Evolutionary conservation across 2,329 filamentous ascomycete species (phyloP).

Genomic region (Curvularia hawaiiensis): DNA sequence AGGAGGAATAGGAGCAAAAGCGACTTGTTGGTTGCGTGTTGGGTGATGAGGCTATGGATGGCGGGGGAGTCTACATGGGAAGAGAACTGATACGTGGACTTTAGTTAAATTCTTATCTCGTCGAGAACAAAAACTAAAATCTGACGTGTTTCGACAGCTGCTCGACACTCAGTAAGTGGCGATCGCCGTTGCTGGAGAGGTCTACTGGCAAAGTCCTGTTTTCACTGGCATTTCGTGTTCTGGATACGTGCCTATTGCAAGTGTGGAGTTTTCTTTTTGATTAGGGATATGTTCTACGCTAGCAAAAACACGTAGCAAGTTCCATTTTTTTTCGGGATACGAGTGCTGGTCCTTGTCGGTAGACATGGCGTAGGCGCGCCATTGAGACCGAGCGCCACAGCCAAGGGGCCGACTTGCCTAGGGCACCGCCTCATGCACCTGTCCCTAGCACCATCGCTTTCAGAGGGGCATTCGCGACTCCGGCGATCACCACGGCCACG

Average conservation of each 20-base stretch:
- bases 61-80: constrained; percentile 26
- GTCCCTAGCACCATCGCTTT: constrained; percentile 3
- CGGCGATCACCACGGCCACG: constrained; percentile 1
- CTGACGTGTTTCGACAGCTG: background rate
- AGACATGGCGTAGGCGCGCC: constrained; percentile 5
- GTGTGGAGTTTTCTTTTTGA: background rate
- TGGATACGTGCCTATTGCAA: background rate
- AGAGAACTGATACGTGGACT: background rate
- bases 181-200: background rate
- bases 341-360: background rate
- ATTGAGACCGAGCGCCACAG: constrained; percentile 19
- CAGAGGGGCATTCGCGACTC: constrained; percentile 14
- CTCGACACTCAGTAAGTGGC: background rate
- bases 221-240: background rate
- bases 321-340: background rate
- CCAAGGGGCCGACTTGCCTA: constrained; percentile 10
- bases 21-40: constrained; percentile 35
- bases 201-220: background rate
- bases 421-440: constrained; percentile 10
- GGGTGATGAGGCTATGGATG: constrained; percentile 33
- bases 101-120: background rate
- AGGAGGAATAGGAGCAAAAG: constrained; percentile 12
- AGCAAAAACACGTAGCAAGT: constrained; percentile 1
- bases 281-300: background rate
- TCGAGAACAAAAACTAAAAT: background rate